Evolutionary conservation across 805 yeast species (phyloP), one percentile per base, ranked within the genome.

Genomic region (Metschnikowia amazonensis): DNA sequence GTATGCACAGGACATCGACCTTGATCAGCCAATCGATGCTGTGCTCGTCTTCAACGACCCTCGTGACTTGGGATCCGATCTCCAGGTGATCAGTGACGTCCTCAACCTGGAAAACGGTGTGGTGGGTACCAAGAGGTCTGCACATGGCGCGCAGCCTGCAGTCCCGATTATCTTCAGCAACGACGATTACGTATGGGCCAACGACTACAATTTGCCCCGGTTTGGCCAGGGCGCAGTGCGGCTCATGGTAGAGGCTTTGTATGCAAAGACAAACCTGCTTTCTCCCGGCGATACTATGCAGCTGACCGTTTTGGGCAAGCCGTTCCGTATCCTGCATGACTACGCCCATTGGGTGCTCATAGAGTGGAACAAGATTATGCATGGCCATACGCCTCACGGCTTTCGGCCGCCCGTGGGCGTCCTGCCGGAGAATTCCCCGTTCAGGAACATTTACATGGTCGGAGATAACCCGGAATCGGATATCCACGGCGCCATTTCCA

Each of bases 391-490:
- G 33, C 48, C 44, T 23, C 54, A 47, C 36, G 55, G 42, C 7
- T 52, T 52, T 41, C 29, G 63, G 34, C 86, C 86, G 1, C 59
- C 57, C 17, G 63, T 82, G 44, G 75, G 78, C 24, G 55, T 53
- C n/a, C 52, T 73, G 2, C 70, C 71, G 1, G 42, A 23, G 14
- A 46, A 50, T 16, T 52, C 65, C 36, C 71, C 71, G 5, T 67
- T 85, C 55, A 67, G 71, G 30, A 65, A 75, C n/a, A 84, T 94
- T 1, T 90, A 75, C 66, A 94, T 94, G 99, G 88, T 94, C 29
- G 99, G 99, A 24, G 99, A 94, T 66, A 94, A 94, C 63, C 98
- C 97, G 3, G 94, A 84, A 24, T 80, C 89, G 42, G 99, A 94
- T 62, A 94, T 94, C 44, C 75, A 76, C 45, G 99, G 99, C 0